These are phyloP conservation scores for Marchantia paleacea DNA, from an alignment of 225 moss, liverwort and hornwort species.

Conservation along the genomic window DNA sequence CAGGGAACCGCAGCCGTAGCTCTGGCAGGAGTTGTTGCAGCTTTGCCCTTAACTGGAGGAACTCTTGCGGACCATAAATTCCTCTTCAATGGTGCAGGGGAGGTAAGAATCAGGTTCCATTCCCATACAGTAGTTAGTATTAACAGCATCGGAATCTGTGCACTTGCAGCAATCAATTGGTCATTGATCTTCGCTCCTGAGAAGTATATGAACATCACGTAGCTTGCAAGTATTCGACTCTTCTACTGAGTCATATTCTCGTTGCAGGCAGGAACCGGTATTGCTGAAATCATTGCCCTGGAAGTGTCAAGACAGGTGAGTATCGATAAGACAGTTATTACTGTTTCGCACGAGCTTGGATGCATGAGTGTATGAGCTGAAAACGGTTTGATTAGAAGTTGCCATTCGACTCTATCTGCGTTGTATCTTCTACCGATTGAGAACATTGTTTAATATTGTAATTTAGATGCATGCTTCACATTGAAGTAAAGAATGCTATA, in stretches of 20 bases:
- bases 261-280: constrained; percentile 70
- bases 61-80: constrained; percentile 72
- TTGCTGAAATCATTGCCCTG: constrained; percentile 70
- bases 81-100: constrained; percentile 72
- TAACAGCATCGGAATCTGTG: neutral
- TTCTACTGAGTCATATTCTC: neutral
- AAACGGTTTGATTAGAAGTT: no score
- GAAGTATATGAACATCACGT: neutral
- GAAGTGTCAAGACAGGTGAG: constrained; percentile 66
- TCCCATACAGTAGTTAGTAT: neutral
- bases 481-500: no score
- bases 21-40: constrained; percentile 71
- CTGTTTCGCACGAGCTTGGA: no score
- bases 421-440: neutral
- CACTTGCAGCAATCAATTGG: neutral
- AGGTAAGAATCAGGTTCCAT: constrained; percentile 33
- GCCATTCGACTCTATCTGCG: neutral
- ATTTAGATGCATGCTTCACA: no score
- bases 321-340: neutral
- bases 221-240: neutral
- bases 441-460: neutral
- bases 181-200: neutral
- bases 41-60: constrained; percentile 71
- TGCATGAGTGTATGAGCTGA: no score
- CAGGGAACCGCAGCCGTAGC: constrained; percentile 86